A percentile compares a stretch with the other conserved stretches of the same genome.
Evolutionary conservation across 1,284 basidiomycete species (phyloP).

Genomic region (Irpex rosettiformis): DNA sequence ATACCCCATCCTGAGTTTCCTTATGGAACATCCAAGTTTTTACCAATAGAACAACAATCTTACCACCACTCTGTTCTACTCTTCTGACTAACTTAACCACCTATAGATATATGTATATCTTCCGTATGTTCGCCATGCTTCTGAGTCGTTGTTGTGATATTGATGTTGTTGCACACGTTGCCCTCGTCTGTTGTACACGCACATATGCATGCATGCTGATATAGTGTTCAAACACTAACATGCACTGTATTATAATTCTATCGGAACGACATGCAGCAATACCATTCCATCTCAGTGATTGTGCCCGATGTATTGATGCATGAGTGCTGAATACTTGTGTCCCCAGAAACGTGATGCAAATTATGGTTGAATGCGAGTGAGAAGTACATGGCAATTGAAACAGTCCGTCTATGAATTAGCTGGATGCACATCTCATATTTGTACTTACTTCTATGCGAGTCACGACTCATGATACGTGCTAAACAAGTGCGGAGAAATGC

Average conservation of each 20-base stretch:
- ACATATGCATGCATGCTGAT: neutral
- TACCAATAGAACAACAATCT: neutral
- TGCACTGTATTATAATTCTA: neutral
- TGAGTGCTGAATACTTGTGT: neutral
- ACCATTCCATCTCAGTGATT: neutral
- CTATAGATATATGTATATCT: neutral
- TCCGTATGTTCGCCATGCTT: neutral
- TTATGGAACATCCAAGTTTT: no score
- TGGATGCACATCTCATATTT: neutral
- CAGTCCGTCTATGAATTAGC: slow-evolving; percentile 1
- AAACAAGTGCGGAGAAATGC: neutral
- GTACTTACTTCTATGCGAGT: neutral
- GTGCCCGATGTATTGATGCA: neutral
- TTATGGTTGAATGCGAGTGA: no score
- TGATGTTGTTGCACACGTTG: neutral
- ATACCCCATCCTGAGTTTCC: no score
- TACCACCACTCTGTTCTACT: neutral
- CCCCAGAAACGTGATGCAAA: neutral
- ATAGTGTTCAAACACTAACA: no score
- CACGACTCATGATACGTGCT: neutral
- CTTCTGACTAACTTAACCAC: neutral
- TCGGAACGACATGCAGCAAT: neutral
- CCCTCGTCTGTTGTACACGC: neutral
- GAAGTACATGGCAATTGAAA: neutral
- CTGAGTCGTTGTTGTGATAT: neutral